phyloP scores from a whole-genome alignment of 2,329 filamentous ascomycete genomes.

The Pseudogymnoascus destructans region DNA sequence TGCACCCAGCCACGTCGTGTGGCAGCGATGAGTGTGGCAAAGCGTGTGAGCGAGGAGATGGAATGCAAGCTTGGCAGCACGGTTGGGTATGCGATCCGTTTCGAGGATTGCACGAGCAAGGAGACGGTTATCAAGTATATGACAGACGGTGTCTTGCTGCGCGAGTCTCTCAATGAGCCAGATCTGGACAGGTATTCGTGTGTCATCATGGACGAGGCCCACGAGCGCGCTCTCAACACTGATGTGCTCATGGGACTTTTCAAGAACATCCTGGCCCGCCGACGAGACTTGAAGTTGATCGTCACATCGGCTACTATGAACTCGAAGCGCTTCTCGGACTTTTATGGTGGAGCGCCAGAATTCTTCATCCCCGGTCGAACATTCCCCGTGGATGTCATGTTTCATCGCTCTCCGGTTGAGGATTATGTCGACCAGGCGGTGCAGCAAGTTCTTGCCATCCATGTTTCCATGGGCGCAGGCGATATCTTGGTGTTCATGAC shows the following conservation, averaged over 20 bases:
- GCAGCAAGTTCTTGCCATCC: slow-evolving; percentile 88
- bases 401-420: slow-evolving; percentile 84
- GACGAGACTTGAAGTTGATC: slow-evolving; percentile 87
- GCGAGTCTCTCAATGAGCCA: slow-evolving; percentile 83
- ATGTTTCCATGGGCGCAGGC: slow-evolving; percentile 83
- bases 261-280: slow-evolving; percentile 85
- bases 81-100: slow-evolving; percentile 94
- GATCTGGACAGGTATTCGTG: slow-evolving; percentile 94
- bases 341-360: slow-evolving; percentile 90
- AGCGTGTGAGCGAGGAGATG: slow-evolving; percentile 98
- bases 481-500: slow-evolving; percentile 99
- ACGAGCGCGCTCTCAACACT: slow-evolving; percentile 91
- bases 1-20: slow-evolving; percentile 95
- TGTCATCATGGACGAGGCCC: slow-evolving; percentile 99
- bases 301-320: slow-evolving; percentile 99
- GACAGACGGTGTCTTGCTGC: slow-evolving; percentile 89
- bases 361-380: slow-evolving; percentile 93
- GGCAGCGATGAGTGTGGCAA: slow-evolving; percentile 96
- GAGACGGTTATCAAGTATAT: slow-evolving; percentile 98
- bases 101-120: slow-evolving; percentile 94
- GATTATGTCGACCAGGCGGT: slow-evolving; percentile 97
- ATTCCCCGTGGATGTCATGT: slow-evolving; percentile 95
- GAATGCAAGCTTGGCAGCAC: slow-evolving; percentile 75
- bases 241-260: slow-evolving; percentile 95
- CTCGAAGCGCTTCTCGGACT: slow-evolving; percentile 85